phyloP scores from a whole-genome alignment of 306 rosid species.

The Trifolium pratense region DNA sequence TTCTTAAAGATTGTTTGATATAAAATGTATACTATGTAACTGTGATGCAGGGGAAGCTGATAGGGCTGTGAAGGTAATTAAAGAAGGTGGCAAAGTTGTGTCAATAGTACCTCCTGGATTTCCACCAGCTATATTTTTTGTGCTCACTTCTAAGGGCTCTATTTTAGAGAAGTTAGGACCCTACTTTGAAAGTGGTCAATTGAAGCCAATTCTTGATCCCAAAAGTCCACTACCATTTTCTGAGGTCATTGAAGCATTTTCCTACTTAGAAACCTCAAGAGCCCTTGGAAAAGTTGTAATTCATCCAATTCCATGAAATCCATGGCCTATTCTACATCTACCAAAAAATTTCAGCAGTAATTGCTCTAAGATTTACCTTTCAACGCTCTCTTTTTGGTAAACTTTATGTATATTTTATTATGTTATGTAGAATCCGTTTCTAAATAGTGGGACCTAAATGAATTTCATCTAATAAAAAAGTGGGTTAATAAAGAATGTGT shows the following conservation, averaged over 20 bases:
- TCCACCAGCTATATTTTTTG: conserved; percentile 46
- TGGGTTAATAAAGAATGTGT: no score
- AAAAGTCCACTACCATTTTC: conserved; percentile 70
- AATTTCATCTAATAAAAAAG: no score
- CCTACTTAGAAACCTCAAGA: conserved; percentile 58
- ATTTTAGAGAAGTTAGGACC: conserved; percentile 64
- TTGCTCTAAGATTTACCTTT: no score
- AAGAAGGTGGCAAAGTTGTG: conserved; percentile 72
- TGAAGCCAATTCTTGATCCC: conserved; percentile 75
- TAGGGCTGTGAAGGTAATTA: conserved; percentile 57
- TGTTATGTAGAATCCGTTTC: no score
- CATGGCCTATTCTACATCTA: not conserved
- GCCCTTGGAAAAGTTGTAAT: conserved; percentile 70
- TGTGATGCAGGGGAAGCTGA: conserved; percentile 55
- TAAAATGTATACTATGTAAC: not conserved
- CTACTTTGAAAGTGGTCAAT: conserved; percentile 69
- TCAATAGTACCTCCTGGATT: conserved; percentile 48
- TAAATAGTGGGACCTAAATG: no score
- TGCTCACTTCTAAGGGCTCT: conserved; percentile 54
- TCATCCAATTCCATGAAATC: conserved; percentile 57
- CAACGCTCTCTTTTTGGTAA: no score
- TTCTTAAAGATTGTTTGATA: no score
- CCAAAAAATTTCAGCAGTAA: no score
- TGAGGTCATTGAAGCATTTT: conserved; percentile 53
- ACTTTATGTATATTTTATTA: no score